A percentile compares a stretch with the other conserved stretches of the same genome.
Evolutionary conservation across 257 asterid genomes (phyloP).

Genomic region (Solanum tarapatanum): DNA sequence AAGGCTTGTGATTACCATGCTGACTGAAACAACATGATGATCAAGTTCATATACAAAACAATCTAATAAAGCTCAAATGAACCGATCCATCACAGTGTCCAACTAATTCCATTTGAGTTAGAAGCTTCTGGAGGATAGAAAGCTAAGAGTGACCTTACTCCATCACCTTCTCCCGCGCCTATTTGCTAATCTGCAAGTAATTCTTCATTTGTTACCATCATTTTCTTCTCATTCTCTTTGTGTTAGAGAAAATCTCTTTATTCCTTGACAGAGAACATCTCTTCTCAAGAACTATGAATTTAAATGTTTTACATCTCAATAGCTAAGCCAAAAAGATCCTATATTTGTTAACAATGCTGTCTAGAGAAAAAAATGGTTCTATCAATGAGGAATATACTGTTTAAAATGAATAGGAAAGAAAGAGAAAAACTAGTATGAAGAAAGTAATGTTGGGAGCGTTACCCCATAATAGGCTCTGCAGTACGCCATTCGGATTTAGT

Average conservation of each 20-base stretch:
- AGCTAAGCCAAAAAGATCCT: background rate
- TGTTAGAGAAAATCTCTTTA: background rate
- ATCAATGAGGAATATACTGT: too few relatives aligned
- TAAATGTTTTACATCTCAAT: background rate
- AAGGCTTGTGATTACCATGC: slow-evolving; percentile 64
- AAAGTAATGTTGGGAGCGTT: too few relatives aligned
- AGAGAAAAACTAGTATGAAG: too few relatives aligned
- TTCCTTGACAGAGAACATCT: background rate
- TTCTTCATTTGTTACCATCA: background rate
- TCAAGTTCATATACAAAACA: slow-evolving; percentile 2
- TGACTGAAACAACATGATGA: slow-evolving; percentile 43
- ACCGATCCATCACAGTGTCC: background rate
- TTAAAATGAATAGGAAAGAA: too few relatives aligned
- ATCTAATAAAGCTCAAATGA: background rate
- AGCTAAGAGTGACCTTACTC: slow-evolving; percentile 61
- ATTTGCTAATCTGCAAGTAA: slow-evolving; percentile 71
- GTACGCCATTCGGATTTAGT: too few relatives aligned
- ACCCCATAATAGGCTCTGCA: too few relatives aligned
- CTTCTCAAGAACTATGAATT: background rate
- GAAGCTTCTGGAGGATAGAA: slow-evolving; percentile 67
- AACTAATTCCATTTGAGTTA: slow-evolving; percentile 51
- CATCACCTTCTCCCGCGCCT: slow-evolving; percentile 78
- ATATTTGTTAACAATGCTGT: too few relatives aligned
- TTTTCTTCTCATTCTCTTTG: background rate
- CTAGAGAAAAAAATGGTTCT: too few relatives aligned